Percentiles rank a stretch among this genome's conserved stretches.
Conservation (phyloP, 371 early-diverging fungal genomes). For the Fennellomyces sp. region DNA sequence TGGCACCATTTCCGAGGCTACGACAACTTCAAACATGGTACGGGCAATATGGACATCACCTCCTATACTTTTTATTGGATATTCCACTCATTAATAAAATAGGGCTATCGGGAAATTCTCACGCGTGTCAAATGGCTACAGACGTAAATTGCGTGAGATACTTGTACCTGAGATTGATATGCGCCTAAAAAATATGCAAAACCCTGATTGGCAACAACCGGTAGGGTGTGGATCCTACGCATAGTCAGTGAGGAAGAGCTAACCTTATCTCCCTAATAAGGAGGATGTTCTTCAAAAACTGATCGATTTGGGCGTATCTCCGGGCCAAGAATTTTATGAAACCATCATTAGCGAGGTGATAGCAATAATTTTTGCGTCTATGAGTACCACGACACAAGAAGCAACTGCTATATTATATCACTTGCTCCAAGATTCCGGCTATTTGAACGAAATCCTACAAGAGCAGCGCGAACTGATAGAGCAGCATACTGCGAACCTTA, state of each 20-base stretch:
- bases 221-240: background rate
- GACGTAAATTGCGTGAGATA: background rate
- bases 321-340: background rate
- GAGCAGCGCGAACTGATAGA: conserved; percentile 41
- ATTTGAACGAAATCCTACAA: conserved; percentile 32
- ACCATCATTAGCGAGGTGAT: conserved; percentile 6
- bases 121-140: background rate
- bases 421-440: conserved; percentile 40
- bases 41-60: too few species aligned
- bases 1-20: conserved; percentile 12
- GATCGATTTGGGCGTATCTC: background rate
- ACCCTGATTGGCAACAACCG: conserved; percentile 9
- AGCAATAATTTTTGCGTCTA: conserved; percentile 33
- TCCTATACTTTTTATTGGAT: background rate
- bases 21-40: conserved; percentile 10
- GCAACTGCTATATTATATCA: conserved; percentile 36
- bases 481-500: conserved; percentile 35
- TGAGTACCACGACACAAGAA: conserved; percentile 38
- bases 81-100: too few species aligned
- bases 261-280: conserved; percentile 10
- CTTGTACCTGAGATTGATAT: background rate
- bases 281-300: conserved; percentile 21
- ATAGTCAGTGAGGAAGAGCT: conserved; percentile 10
- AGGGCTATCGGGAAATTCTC: background rate
- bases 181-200: background rate